Percentiles rank a stretch among this genome's conserved stretches.
Evolutionary conservation across 164 flowering plant species (phyloP).

Genomic region (Protea cynaroides): DNA sequence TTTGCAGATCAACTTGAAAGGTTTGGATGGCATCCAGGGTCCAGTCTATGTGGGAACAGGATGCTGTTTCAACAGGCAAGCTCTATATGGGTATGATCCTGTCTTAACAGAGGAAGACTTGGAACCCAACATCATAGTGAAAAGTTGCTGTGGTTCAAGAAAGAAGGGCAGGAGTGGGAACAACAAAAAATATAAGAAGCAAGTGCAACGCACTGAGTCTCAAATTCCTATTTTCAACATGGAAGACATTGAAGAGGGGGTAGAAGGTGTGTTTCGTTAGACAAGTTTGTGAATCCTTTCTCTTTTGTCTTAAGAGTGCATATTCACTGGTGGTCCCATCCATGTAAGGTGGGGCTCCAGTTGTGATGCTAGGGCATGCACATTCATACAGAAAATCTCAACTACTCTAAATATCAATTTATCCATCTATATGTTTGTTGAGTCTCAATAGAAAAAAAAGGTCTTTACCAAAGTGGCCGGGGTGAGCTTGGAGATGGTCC

Average conservation of each 20-base stretch:
- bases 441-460: too few species aligned
- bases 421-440: too few species aligned
- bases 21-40: slow-evolving; percentile 74
- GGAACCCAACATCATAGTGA: slow-evolving; percentile 85
- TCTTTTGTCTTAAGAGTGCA: background rate
- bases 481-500: too few species aligned
- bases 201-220: slow-evolving; percentile 57
- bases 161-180: slow-evolving; percentile 65
- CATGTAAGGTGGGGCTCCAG: background rate
- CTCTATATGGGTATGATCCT: slow-evolving; percentile 96
- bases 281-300: background rate
- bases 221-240: slow-evolving; percentile 81
- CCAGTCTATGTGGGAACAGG: slow-evolving; percentile 6
- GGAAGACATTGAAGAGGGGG: slow-evolving; percentile 1
- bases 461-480: too few species aligned
- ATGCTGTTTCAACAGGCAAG: slow-evolving; percentile 57
- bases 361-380: background rate
- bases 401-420: too few species aligned
- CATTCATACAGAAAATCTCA: background rate
- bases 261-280: slow-evolving; percentile 20
- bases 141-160: slow-evolving; percentile 88
- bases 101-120: slow-evolving; percentile 85
- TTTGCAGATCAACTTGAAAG: slow-evolving; percentile 6
- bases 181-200: slow-evolving; percentile 23
- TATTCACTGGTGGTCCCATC: background rate